A percentile compares a stretch with the other conserved stretches of the same genome.
Evolutionary conservation across 116 monocot species (phyloP).

Genomic region (Papilionanthe hybrid): DNA sequence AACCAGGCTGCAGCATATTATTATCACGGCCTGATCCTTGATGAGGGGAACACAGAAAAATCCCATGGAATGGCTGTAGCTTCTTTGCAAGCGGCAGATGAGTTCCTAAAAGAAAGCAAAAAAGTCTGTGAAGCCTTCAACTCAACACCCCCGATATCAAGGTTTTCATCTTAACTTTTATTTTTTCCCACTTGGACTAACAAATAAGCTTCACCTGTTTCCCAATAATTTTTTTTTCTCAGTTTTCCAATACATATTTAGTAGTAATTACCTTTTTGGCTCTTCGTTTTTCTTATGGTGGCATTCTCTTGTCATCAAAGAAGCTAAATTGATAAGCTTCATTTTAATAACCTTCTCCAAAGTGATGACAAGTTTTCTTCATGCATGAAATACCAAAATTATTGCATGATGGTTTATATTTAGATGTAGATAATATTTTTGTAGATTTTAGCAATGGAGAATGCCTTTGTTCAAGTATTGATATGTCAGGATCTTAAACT

Average conservation of each 20-base stretch:
- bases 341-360: background rate
- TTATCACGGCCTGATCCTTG: slow-evolving; percentile 89
- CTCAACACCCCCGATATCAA: slow-evolving; percentile 61
- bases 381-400: background rate
- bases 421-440: background rate
- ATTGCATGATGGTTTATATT: background rate
- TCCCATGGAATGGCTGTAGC: slow-evolving; percentile 66
- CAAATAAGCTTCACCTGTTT: background rate
- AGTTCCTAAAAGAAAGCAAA: slow-evolving; percentile 92
- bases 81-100: slow-evolving; percentile 71
- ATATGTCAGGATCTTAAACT: background rate
- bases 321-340: background rate
- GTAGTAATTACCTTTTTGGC: background rate
- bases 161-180: slow-evolving; percentile 23
- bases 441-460: background rate
- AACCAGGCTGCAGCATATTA: slow-evolving; percentile 93
- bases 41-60: slow-evolving; percentile 78
- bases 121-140: slow-evolving; percentile 60
- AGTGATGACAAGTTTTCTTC: background rate
- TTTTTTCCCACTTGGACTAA: background rate
- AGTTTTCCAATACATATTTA: background rate
- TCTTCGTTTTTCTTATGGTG: background rate
- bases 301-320: background rate
- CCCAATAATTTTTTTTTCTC: background rate
- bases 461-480: background rate